Conservation (phyloP, 441 rosid species). For the Gossypium davidsonii region DNA sequence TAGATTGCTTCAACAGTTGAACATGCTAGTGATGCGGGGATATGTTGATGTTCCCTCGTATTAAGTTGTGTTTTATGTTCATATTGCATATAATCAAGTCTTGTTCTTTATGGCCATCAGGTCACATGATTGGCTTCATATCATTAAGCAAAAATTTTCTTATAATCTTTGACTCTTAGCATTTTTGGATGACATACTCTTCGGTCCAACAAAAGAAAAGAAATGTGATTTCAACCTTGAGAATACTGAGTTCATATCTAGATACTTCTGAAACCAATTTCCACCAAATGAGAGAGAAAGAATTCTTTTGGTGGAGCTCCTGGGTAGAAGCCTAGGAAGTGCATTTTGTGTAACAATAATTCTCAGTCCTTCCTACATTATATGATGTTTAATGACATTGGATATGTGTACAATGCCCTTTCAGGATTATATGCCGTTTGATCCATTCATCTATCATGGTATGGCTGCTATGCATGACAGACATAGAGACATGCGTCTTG, state of each 20-base stretch:
- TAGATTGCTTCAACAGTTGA: neutral
- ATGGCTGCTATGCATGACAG: conserved; percentile 67
- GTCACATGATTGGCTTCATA: neutral
- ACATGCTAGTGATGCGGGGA: neutral
- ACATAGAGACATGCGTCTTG: conserved; percentile 85
- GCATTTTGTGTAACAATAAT: neutral
- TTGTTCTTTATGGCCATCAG: neutral
- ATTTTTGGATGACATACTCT: neutral
- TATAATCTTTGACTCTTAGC: neutral
- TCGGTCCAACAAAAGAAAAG: neutral
- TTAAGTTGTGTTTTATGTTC: neutral
- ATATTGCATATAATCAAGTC: neutral
- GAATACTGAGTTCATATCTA: neutral
- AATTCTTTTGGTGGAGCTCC: neutral
- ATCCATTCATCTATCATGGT: conserved; percentile 52
- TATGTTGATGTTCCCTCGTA: neutral
- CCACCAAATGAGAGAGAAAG: neutral
- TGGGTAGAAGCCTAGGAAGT: neutral
- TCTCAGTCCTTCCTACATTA: neutral
- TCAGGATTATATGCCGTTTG: conserved; percentile 72
- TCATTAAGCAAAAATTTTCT: neutral
- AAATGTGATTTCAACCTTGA: neutral
- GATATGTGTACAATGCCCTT: conserved; percentile 14
- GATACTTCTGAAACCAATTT: neutral
- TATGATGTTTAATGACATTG: neutral